Percentiles rank a stretch among this genome's conserved stretches.
phyloP scores from a whole-genome alignment of 306 rosid genomes.

The Cicer bijugum region DNA sequence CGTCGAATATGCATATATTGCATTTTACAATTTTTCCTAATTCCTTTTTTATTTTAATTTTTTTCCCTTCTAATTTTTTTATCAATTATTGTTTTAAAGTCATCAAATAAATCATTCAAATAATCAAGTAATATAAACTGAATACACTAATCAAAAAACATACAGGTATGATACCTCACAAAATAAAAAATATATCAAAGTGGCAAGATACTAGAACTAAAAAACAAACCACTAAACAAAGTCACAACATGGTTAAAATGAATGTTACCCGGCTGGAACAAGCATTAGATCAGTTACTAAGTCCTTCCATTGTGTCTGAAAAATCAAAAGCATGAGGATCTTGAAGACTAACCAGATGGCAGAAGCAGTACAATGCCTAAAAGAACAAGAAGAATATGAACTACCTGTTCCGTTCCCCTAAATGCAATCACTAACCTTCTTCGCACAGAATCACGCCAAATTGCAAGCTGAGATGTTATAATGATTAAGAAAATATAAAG shows the following conservation, averaged over 20 bases:
- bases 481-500: slow-evolving; percentile 44
- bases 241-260: slow-evolving; percentile 37
- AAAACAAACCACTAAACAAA: slow-evolving; percentile 34
- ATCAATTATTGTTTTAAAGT: slow-evolving; percentile 6
- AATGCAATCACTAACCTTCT: slow-evolving; percentile 88
- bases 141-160: slow-evolving; percentile 10
- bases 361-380: slow-evolving; percentile 17
- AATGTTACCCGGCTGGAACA: slow-evolving; percentile 79
- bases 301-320: slow-evolving; percentile 93
- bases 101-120: slow-evolving; percentile 6
- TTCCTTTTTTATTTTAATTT: slow-evolving; percentile 15
- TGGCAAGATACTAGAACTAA: slow-evolving; percentile 24
- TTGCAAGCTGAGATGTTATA: slow-evolving; percentile 76
- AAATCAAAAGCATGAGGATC: slow-evolving; percentile 39
- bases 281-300: slow-evolving; percentile 84
- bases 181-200: slow-evolving; percentile 8
- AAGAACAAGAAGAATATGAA: slow-evolving; percentile 39
- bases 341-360: slow-evolving; percentile 28
- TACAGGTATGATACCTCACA: slow-evolving; percentile 30
- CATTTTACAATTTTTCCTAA: not conserved
- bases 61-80: not conserved
- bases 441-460: slow-evolving; percentile 83
- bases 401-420: slow-evolving; percentile 96
- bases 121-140: slow-evolving; percentile 15
- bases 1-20: slow-evolving; percentile 4